A percentile compares a stretch with the other conserved stretches of the same genome.
phyloP scores from a whole-genome alignment of 1,284 basidiomycete genomes.

The Cryptococcus sp. region DNA sequence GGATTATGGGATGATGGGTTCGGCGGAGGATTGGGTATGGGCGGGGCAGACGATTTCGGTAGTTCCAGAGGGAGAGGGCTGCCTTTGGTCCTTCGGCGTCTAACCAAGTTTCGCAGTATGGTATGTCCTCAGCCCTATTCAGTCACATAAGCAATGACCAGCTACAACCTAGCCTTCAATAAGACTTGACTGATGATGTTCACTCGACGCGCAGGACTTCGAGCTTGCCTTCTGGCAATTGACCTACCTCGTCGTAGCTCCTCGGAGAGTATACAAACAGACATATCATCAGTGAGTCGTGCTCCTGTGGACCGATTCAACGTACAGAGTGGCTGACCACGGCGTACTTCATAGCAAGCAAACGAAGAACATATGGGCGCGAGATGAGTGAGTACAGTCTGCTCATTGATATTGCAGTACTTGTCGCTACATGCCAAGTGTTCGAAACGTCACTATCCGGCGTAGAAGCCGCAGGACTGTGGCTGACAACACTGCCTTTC shows the following conservation, averaged over 20 bases:
- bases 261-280: slow-evolving; percentile 73
- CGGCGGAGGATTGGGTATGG: background rate
- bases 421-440: background rate
- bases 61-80: slow-evolving; percentile 55
- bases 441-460: background rate
- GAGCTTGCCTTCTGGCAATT: slow-evolving; percentile 92
- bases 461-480: background rate
- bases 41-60: background rate
- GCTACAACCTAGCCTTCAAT: background rate
- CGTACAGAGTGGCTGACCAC: background rate
- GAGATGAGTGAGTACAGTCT: slow-evolving; percentile 65
- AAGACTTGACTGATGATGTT: background rate
- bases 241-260: slow-evolving; percentile 85
- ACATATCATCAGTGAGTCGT: slow-evolving; percentile 48
- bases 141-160: background rate
- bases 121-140: slow-evolving; percentile 54
- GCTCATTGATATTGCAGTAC: background rate
- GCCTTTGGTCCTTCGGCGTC: slow-evolving; percentile 72
- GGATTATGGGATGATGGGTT: too few relatives aligned
- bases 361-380: slow-evolving; percentile 97
- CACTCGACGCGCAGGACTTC: slow-evolving; percentile 70
- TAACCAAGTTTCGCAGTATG: slow-evolving; percentile 83
- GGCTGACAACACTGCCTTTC: background rate
- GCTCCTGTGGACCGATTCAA: background rate
- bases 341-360: slow-evolving; percentile 58